These are phyloP conservation scores for Xylaria intraflava DNA, from an alignment of 495 filamentous ascomycete species.

Conservation along the genomic window DNA sequence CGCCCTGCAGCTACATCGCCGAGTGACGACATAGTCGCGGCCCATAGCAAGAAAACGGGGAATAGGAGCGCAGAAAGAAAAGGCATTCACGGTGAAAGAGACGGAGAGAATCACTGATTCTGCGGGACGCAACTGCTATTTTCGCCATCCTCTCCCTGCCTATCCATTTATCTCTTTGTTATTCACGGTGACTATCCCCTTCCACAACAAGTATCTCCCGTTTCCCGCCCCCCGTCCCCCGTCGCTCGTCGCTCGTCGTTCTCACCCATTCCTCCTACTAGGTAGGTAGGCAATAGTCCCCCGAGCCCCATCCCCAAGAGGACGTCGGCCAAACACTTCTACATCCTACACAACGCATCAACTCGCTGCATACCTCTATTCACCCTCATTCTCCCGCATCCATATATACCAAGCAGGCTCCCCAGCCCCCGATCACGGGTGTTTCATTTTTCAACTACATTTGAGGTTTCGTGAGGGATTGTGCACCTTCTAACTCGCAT, in stretches of 20 bases:
- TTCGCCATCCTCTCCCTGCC: neutral
- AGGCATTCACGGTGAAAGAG: neutral
- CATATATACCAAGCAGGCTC: neutral
- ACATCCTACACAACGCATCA: neutral
- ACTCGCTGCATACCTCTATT: neutral
- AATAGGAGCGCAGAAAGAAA: neutral
- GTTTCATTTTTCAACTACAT: neutral
- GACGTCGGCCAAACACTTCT: neutral
- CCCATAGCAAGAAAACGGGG: neutral
- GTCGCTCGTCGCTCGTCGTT: too few relatives aligned
- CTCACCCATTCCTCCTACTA: neutral
- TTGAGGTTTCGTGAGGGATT: neutral
- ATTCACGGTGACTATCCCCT: neutral
- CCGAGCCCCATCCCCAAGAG: neutral
- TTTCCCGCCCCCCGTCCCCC: too few relatives aligned
- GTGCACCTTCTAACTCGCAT: constrained; percentile 6
- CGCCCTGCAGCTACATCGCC: constrained; percentile 7
- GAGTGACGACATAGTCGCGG: constrained; percentile 12
- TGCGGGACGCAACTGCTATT: neutral
- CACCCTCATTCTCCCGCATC: neutral
- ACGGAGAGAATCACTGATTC: neutral
- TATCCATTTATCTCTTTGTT: neutral
- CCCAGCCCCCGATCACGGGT: neutral
- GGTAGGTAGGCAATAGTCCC: too few relatives aligned
- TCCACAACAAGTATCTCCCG: neutral